Percentiles rank a stretch among this genome's conserved stretches.
These are phyloP conservation scores for Solanum stenotomum DNA, from an alignment of 257 asterid genomes.

Conservation along the genomic window DNA sequence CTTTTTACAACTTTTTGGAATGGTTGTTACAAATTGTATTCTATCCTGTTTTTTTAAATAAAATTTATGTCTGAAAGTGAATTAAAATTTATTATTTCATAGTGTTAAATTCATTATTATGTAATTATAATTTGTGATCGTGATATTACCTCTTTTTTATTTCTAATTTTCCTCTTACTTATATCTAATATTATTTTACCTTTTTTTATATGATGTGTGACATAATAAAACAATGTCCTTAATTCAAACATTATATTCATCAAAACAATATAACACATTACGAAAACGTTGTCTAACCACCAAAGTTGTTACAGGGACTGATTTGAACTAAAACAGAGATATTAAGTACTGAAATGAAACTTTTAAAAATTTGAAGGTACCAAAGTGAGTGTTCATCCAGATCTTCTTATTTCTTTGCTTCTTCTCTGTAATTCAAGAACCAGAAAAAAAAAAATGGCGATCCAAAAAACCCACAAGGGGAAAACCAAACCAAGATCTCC, in stretches of 20 bases:
- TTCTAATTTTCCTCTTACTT: background rate
- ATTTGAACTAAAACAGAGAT: background rate
- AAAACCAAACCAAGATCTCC: constrained; percentile 68
- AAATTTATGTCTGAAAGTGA: too few relatives aligned
- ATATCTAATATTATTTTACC: background rate
- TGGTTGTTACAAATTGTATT: background rate
- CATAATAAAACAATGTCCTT: background rate
- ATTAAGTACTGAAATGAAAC: background rate
- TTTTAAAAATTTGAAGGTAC: background rate
- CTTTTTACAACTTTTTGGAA: background rate
- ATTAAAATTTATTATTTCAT: background rate
- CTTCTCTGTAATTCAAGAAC: background rate
- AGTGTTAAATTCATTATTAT: background rate
- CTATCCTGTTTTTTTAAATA: background rate
- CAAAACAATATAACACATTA: background rate
- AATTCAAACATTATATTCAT: background rate
- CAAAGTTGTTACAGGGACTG: background rate
- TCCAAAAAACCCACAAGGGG: constrained; percentile 44
- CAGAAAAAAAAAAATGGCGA: constrained; percentile 41
- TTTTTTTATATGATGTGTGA: background rate
- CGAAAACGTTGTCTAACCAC: background rate
- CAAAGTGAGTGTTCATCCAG: background rate
- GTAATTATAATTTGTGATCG: too few relatives aligned
- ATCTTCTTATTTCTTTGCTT: background rate
- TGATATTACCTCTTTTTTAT: too few relatives aligned